Percentiles rank a stretch among this genome's conserved stretches.
Conservation (phyloP, 805 yeast species). For the Saccharomyces cerevisiae region DNA sequence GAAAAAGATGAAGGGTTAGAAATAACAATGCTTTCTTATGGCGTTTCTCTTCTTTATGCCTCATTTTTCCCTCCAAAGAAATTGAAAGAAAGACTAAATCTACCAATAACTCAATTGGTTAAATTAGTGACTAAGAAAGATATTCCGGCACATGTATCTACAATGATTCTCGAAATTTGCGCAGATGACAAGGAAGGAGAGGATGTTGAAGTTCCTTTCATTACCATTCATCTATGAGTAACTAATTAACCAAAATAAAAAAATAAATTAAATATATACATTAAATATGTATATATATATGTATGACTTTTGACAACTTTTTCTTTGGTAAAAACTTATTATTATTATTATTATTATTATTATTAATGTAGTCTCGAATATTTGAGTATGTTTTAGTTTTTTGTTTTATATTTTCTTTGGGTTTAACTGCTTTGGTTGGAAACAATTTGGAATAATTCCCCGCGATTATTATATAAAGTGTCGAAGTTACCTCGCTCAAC, state of each 20-base stretch:
- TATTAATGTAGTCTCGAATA: too few relatives aligned
- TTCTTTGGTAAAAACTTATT: neutral
- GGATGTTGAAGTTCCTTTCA: conserved; percentile 90
- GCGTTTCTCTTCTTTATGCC: conserved; percentile 83
- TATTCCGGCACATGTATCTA: conserved; percentile 61
- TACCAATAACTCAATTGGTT: conserved; percentile 67
- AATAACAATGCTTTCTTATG: conserved; percentile 85
- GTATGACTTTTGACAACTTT: neutral
- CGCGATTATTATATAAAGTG: conserved; percentile 18
- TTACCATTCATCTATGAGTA: conserved; percentile 49
- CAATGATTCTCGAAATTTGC: conserved; percentile 81
- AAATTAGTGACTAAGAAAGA: conserved; percentile 82
- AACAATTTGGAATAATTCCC: conserved; percentile 28
- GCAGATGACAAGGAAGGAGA: conserved; percentile 89
- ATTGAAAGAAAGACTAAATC: conserved; percentile 61
- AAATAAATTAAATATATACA: neutral
- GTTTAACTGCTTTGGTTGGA: neutral
- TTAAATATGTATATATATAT: neutral
- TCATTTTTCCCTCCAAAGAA: conserved; percentile 91
- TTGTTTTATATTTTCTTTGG: neutral
- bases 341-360: neutral
- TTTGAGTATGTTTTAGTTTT: neutral
- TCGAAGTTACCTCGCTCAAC: conserved; percentile 38
- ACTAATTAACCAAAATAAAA: neutral
- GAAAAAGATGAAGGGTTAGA: conserved; percentile 76